Conservation (phyloP, 768 basidiomycete genomes). For the Serendipita sp. region DNA sequence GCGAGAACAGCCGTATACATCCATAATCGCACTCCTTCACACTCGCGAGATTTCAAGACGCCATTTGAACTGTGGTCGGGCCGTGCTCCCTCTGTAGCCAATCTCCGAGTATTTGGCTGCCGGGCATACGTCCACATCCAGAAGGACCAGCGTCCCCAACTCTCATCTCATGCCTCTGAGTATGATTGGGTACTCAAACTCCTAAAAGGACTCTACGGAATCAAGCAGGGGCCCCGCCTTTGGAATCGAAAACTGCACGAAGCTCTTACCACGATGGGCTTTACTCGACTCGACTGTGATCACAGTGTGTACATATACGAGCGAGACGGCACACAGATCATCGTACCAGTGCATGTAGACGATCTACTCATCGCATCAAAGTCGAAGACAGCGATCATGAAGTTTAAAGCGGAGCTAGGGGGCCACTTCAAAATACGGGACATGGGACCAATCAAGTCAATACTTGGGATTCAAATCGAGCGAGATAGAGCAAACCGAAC, state of each 20-base stretch:
- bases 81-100: slow-evolving; percentile 12
- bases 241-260: not conserved
- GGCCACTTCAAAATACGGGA: not conserved
- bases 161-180: slow-evolving; percentile 9
- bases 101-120: slow-evolving; percentile 26
- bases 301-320: not conserved
- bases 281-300: slow-evolving; percentile 1
- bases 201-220: not conserved
- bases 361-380: not conserved
- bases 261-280: not conserved
- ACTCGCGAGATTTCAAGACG: not conserved
- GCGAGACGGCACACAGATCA: not conserved
- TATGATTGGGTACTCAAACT: slow-evolving; percentile 3
- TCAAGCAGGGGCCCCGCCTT: not conserved
- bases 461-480: slow-evolving; percentile 17
- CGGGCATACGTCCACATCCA: slow-evolving; percentile 24
- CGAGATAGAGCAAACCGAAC: slow-evolving; percentile 10
- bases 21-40: slow-evolving; percentile 2
- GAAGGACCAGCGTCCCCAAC: slow-evolving; percentile 15
- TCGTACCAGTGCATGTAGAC: slow-evolving; percentile 1
- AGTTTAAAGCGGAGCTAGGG: not conserved
- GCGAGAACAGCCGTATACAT: not conserved
- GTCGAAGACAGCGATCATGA: not conserved
- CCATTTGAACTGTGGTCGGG: slow-evolving; percentile 9
- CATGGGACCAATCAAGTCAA: slow-evolving; percentile 8